These are phyloP conservation scores for Hyaloscypha hepaticicola DNA, from an alignment of 495 filamentous ascomycete genomes.

Conservation along the genomic window DNA sequence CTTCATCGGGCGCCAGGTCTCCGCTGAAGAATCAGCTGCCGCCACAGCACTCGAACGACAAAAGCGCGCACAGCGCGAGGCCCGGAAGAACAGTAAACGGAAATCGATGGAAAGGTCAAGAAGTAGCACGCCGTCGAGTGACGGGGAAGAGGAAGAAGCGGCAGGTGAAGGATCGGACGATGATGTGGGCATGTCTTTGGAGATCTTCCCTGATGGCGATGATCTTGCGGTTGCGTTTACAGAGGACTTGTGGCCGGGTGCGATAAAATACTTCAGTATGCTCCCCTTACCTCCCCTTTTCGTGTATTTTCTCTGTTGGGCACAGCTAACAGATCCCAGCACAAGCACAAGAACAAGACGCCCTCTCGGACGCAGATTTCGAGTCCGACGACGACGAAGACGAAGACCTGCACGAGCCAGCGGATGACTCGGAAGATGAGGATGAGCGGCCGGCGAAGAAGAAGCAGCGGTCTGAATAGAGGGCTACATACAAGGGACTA, in stretches of 20 bases:
- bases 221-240: constrained; percentile 74
- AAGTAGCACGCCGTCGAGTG: constrained; percentile 22
- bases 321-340: constrained; percentile 38
- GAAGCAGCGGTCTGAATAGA: constrained; percentile 14
- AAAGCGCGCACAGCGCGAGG: constrained; percentile 53
- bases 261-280: constrained; percentile 89
- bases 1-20: constrained; percentile 63
- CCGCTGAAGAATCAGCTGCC: constrained; percentile 64
- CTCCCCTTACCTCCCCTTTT: background rate
- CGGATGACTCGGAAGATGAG: constrained; percentile 28
- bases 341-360: constrained; percentile 60
- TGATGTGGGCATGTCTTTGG: constrained; percentile 54
- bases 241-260: constrained; percentile 84
- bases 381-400: constrained; percentile 49
- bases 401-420: background rate
- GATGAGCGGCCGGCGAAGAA: constrained; percentile 45
- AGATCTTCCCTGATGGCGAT: constrained; percentile 81
- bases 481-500: no score
- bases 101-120: constrained; percentile 19
- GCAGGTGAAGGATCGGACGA: constrained; percentile 55
- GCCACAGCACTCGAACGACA: constrained; percentile 59
- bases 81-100: constrained; percentile 44
- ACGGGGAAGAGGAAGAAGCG: constrained; percentile 44
- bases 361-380: constrained; percentile 56
- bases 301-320: constrained; percentile 4